phyloP scores from a whole-genome alignment of 768 basidiomycete genomes.

The Porphyrellus cyaneotinctus region DNA sequence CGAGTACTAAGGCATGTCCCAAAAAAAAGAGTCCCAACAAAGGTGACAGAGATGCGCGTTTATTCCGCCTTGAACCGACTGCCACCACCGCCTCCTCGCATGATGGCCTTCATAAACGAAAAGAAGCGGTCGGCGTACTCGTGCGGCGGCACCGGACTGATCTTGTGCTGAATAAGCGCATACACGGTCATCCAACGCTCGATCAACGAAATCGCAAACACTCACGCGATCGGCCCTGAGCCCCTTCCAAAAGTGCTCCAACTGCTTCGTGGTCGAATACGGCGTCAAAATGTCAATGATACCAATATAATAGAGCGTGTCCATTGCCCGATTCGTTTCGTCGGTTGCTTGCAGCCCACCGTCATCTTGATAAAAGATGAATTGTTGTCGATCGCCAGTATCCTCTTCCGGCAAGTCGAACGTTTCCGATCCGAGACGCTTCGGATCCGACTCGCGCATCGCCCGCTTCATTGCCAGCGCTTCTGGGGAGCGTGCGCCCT shows the following conservation, averaged over 20 bases:
- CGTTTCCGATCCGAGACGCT: slow-evolving; percentile 52
- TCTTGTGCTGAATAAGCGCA: slow-evolving; percentile 66
- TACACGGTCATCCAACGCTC: slow-evolving; percentile 2
- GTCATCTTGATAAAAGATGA: slow-evolving; percentile 96
- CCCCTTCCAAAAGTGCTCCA: slow-evolving; percentile 93
- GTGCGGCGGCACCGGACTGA: slow-evolving; percentile 83
- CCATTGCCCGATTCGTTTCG: slow-evolving; percentile 69
- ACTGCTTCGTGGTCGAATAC: slow-evolving; percentile 68
- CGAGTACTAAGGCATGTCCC: slow-evolving; percentile 2
- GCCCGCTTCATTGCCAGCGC: slow-evolving; percentile 83
- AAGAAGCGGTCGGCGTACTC: slow-evolving; percentile 92
- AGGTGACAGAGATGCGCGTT: background rate
- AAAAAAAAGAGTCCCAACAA: background rate
- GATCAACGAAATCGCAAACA: slow-evolving; percentile 14
- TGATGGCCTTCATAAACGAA: slow-evolving; percentile 77
- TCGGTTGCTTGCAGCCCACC: slow-evolving; percentile 89
- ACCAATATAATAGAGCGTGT: slow-evolving; percentile 89
- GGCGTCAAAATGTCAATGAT: slow-evolving; percentile 97
- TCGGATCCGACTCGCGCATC: slow-evolving; percentile 78
- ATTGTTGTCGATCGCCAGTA: slow-evolving; percentile 55
- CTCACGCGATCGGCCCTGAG: slow-evolving; percentile 80
- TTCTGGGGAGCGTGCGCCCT: slow-evolving; percentile 58
- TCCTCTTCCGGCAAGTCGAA: slow-evolving; percentile 62
- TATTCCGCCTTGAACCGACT: slow-evolving; percentile 45
- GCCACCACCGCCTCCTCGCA: slow-evolving; percentile 75